A percentile compares a stretch with the other conserved stretches of the same genome.
phyloP scores from a whole-genome alignment of 768 basidiomycete genomes.

The Collybia nuda region DNA sequence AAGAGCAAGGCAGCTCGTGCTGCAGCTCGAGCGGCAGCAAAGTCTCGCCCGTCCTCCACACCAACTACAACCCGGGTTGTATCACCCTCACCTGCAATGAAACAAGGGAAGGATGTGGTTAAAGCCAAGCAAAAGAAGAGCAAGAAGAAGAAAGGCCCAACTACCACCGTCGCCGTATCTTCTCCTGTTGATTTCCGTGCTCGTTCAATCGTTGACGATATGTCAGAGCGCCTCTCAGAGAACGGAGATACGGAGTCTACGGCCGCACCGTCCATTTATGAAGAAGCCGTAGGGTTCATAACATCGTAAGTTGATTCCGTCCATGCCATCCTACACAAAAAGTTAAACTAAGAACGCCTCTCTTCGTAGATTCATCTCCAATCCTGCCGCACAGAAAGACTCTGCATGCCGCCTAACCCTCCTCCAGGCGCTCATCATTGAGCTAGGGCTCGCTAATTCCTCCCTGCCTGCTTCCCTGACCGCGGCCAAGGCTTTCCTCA shows the following conservation, averaged over 20 bases:
- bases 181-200: conserved; percentile 26
- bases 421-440: conserved; percentile 73
- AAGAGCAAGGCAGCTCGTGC: conserved; percentile 9
- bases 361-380: conserved; percentile 46
- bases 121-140: conserved; percentile 11
- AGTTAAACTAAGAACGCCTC: background rate
- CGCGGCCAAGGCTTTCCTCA: conserved; percentile 69
- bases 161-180: background rate
- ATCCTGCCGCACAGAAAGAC: conserved; percentile 41
- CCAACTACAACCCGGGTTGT: conserved; percentile 6
- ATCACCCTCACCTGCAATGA: conserved; percentile 8
- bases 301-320: conserved; percentile 49
- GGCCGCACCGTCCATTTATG: conserved; percentile 38
- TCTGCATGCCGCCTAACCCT: conserved; percentile 54
- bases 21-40: conserved; percentile 1
- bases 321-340: background rate
- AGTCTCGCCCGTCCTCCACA: conserved; percentile 7
- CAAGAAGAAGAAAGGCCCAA: conserved; percentile 13
- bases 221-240: conserved; percentile 44
- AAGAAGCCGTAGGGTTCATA: conserved; percentile 61
- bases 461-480: conserved; percentile 58
- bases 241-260: conserved; percentile 26
- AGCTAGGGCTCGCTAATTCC: conserved; percentile 61
- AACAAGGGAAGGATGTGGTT: conserved; percentile 8
- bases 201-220: conserved; percentile 50